Percentiles rank a stretch among this genome's conserved stretches.
phyloP scores from a whole-genome alignment of 805 yeast species.

The Wickerhamiella siamensis region DNA sequence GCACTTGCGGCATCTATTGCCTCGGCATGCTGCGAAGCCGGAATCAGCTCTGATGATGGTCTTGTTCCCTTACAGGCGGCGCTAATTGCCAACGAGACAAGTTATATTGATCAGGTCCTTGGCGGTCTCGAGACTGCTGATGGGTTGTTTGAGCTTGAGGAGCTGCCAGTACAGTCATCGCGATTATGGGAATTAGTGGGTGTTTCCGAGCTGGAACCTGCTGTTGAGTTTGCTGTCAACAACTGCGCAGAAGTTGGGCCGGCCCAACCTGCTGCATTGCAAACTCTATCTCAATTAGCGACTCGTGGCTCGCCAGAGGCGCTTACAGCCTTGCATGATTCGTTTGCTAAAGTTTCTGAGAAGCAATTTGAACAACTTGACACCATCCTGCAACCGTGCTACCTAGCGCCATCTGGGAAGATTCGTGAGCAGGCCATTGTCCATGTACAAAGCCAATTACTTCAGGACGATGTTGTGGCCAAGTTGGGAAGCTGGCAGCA shows the following conservation, averaged over 20 bases:
- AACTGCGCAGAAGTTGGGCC: neutral
- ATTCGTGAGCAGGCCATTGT: conserved; percentile 16
- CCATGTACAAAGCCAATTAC: conserved; percentile 36
- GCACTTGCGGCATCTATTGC: neutral
- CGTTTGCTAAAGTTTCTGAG: neutral
- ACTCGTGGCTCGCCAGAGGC: neutral
- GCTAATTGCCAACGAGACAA: neutral
- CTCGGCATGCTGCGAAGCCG: neutral
- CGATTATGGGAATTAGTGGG: neutral
- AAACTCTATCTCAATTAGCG: neutral
- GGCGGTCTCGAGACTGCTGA: neutral
- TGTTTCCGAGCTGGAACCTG: neutral
- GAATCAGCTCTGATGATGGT: neutral
- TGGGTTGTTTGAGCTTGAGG: neutral
- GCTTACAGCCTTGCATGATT: neutral
- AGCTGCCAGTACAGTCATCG: neutral
- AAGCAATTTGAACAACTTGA: too few relatives aligned
- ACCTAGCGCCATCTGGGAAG: neutral
- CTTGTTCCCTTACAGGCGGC: neutral
- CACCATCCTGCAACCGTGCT: conserved; percentile 4
- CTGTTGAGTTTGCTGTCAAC: neutral
- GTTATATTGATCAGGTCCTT: neutral
- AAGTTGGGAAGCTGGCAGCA: conserved; percentile 21
- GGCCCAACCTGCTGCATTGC: neutral
- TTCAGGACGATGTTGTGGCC: conserved; percentile 26